phyloP scores from a whole-genome alignment of 2,329 filamentous ascomycete genomes.

The Metarhizium guizhouense region DNA sequence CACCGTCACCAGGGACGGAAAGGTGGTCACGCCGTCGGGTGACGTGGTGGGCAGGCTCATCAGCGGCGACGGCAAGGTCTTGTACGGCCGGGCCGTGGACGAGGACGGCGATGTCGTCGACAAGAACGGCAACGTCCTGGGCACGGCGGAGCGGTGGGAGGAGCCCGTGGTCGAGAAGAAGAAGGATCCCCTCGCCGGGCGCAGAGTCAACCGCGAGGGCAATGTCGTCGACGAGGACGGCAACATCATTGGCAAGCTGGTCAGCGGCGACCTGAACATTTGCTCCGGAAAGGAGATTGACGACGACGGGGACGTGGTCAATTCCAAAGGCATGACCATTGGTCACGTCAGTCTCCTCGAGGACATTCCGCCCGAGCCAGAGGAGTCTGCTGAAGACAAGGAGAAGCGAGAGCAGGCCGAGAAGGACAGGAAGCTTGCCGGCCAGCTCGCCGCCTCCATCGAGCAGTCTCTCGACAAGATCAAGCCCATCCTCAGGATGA shows the following conservation, averaged over 20 bases:
- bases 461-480: slow-evolving; percentile 75
- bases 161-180: slow-evolving; percentile 44
- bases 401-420: slow-evolving; percentile 47
- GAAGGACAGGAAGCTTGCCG: slow-evolving; percentile 67
- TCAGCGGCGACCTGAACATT: slow-evolving; percentile 55
- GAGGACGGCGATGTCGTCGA: slow-evolving; percentile 77
- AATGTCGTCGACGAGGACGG: slow-evolving; percentile 51
- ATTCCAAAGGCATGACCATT: slow-evolving; percentile 56
- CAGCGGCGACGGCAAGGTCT: slow-evolving; percentile 61
- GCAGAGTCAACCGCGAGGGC: slow-evolving; percentile 48
- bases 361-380: slow-evolving; percentile 44
- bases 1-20: slow-evolving; percentile 60
- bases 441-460: slow-evolving; percentile 64
- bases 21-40: slow-evolving; percentile 55
- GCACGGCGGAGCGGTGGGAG: slow-evolving; percentile 51
- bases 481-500: slow-evolving; percentile 77
- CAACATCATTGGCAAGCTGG: slow-evolving; percentile 56
- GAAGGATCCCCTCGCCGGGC: slow-evolving; percentile 42
- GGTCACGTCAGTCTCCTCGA: slow-evolving; percentile 61
- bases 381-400: slow-evolving; percentile 35
- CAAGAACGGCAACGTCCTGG: slow-evolving; percentile 56
- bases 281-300: slow-evolving; percentile 63
- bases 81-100: slow-evolving; percentile 67
- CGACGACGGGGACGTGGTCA: slow-evolving; percentile 61
- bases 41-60: slow-evolving; percentile 64